A percentile compares a stretch with the other conserved stretches of the same genome.
These are phyloP conservation scores for Fragilariopsis cylindrus DNA, from an alignment of 108 stramenopile genomes.

Conservation along the genomic window DNA sequence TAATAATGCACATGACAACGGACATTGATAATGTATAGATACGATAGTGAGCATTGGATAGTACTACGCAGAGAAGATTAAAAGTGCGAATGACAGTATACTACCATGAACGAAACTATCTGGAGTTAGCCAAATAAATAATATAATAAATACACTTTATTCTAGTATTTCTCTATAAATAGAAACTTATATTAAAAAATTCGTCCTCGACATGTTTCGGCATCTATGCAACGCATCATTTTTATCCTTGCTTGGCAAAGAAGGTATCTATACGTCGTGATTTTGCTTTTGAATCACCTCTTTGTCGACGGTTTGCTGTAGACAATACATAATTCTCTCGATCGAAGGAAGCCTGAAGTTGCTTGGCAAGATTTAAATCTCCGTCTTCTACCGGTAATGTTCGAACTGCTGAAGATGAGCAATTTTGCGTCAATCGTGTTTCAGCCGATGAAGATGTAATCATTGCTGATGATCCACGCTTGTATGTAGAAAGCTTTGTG, in stretches of 20 bases:
- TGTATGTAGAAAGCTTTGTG: background rate
- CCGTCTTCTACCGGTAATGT: conserved; percentile 28
- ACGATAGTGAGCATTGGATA: too few species aligned
- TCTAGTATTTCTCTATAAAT: too few species aligned
- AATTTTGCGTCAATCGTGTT: conserved; percentile 3
- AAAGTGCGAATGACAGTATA: too few species aligned
- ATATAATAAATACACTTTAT: too few species aligned
- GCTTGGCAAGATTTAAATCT: conserved; percentile 62
- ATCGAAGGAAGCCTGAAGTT: conserved; percentile 68
- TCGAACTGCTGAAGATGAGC: background rate
- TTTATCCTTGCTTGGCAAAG: conserved; percentile 19
- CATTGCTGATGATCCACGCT: background rate
- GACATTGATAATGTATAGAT: too few species aligned
- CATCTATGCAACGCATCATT: background rate
- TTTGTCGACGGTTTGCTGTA: conserved; percentile 13
- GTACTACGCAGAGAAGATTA: too few species aligned
- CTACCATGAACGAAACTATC: too few species aligned
- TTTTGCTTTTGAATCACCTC: background rate
- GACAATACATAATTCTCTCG: conserved; percentile 40
- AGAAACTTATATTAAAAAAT: too few species aligned
- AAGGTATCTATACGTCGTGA: conserved; percentile 31
- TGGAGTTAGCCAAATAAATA: too few species aligned
- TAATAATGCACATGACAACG: too few species aligned
- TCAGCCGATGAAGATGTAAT: background rate
- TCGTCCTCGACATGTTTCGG: too few species aligned